Conservation (phyloP, 768 basidiomycete species). For the Cystobasidium onofrii region DNA sequence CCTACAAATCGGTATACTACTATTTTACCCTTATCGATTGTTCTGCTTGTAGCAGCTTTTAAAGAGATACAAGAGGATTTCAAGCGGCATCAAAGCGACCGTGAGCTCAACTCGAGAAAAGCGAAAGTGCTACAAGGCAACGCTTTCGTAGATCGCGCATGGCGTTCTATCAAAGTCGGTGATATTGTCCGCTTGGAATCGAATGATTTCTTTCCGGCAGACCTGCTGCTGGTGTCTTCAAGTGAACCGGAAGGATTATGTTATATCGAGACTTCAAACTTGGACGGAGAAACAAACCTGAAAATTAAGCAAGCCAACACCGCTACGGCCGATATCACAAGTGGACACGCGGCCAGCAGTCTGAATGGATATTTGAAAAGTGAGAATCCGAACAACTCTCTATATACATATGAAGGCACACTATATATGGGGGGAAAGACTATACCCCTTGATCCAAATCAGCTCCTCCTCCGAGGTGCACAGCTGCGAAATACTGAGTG, state of each 20-base stretch:
- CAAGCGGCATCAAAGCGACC: constrained; percentile 93
- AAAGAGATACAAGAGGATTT: constrained; percentile 94
- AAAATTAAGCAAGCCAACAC: constrained; percentile 95
- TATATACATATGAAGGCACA: constrained; percentile 80
- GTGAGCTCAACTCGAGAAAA: constrained; percentile 74
- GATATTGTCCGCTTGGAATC: constrained; percentile 84
- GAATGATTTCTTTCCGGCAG: constrained; percentile 92
- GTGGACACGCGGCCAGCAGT: constrained; percentile 63
- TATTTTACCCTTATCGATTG: constrained; percentile 77
- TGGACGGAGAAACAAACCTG: constrained; percentile 96
- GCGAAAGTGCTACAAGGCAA: constrained; percentile 65
- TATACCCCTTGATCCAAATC: constrained; percentile 86
- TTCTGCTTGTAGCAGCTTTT: constrained; percentile 84
- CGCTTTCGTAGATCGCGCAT: constrained; percentile 64
- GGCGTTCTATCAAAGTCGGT: constrained; percentile 83
- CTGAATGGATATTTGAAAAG: constrained; percentile 79
- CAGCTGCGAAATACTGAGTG: constrained; percentile 93
- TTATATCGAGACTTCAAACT: constrained; percentile 94
- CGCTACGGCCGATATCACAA: constrained; percentile 66
- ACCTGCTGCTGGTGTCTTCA: constrained; percentile 73
- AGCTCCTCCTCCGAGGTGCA: constrained; percentile 84
- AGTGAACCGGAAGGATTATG: constrained; percentile 96
- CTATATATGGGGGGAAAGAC: constrained; percentile 56
- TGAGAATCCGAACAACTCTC: constrained; percentile 93
- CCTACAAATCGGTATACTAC: constrained; percentile 94